A percentile compares a stretch with the other conserved stretches of the same genome.
These are phyloP conservation scores for Phytopythium cucurbitacearum DNA, from an alignment of 352 stramenopile genomes.

Conservation along the genomic window DNA sequence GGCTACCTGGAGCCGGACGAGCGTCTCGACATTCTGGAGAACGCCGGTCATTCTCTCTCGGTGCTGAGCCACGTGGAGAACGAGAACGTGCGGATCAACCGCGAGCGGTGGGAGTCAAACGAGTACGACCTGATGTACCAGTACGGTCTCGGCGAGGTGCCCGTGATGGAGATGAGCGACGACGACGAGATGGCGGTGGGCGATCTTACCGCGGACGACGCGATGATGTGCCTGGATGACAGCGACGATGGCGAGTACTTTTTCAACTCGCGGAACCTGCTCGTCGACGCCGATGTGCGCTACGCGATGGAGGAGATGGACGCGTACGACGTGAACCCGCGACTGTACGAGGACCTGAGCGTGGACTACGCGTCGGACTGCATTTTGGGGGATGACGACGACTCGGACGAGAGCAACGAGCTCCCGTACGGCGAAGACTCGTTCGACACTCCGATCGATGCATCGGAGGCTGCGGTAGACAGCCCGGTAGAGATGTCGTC, in stretches of 20 bases:
- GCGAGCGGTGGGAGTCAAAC: conserved; percentile 81
- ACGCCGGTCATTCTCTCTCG: conserved; percentile 52
- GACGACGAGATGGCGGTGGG: conserved; percentile 48
- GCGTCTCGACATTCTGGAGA: conserved; percentile 70
- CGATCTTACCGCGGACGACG: conserved; percentile 27
- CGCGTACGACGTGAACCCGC: conserved; percentile 52
- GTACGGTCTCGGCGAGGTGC: conserved; percentile 63
- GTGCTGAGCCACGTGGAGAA: conserved; percentile 67
- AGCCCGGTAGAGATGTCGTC: conserved; percentile 60
- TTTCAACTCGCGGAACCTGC: conserved; percentile 32
- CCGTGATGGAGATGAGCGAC: conserved; percentile 48
- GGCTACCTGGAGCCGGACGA: conserved; percentile 78
- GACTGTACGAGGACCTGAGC: conserved; percentile 57
- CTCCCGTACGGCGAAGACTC: conserved; percentile 60
- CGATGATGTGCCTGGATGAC: conserved; percentile 48
- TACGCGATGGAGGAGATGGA: conserved; percentile 77
- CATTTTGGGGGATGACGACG: conserved; percentile 56
- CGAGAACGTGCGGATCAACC: conserved; percentile 69
- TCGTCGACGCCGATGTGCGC: conserved; percentile 46
- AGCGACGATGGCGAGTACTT: conserved; percentile 57
- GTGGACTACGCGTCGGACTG: conserved; percentile 68
- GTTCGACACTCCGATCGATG: conserved; percentile 45
- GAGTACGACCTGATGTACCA: conserved; percentile 84
- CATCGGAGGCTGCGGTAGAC: conserved; percentile 6
- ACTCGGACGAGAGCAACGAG: conserved; percentile 49